phyloP scores from a whole-genome alignment of 2,329 filamentous ascomycete species.

The Aspergillus neoniger region DNA sequence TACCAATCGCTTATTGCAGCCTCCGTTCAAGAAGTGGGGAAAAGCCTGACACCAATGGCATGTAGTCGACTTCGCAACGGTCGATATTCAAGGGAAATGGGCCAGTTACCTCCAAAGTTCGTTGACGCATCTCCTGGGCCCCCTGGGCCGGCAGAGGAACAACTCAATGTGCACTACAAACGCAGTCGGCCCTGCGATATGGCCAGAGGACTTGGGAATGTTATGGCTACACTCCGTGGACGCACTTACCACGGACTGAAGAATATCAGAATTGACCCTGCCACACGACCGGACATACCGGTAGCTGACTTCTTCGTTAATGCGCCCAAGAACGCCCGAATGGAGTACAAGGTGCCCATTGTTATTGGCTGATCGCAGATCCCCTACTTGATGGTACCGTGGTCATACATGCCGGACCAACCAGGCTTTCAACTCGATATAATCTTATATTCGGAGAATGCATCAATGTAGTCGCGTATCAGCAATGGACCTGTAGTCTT shows the following conservation, averaged over 20 bases:
- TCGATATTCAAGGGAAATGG: conserved; percentile 43
- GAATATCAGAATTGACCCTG: conserved; percentile 22
- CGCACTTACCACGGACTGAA: conserved; percentile 29
- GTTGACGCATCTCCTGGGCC: conserved; percentile 36
- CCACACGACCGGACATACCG: conserved; percentile 42
- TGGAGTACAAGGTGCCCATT: conserved; percentile 42
- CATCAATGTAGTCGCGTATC: conserved; percentile 42
- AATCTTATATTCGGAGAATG: conserved; percentile 42
- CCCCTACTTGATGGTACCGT: conserved; percentile 42
- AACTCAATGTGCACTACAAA: conserved; percentile 40
- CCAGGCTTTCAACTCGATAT: conserved; percentile 46
- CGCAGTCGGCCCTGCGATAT: conserved; percentile 39
- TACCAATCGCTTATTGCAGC: conserved; percentile 20
- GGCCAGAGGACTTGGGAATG: conserved; percentile 28
- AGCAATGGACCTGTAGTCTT: conserved; percentile 37
- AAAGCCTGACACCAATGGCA: conserved; percentile 38
- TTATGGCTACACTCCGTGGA: conserved; percentile 44
- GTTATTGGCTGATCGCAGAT: conserved; percentile 47
- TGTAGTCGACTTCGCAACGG: conserved; percentile 44
- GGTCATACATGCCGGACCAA: conserved; percentile 45
- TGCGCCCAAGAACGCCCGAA: conserved; percentile 44
- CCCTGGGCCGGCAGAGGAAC: conserved; percentile 30
- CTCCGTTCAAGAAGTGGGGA: conserved; percentile 41
- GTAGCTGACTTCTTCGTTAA: conserved; percentile 50
- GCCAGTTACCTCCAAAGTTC: conserved; percentile 28